phyloP scores from a whole-genome alignment of 345 rosid genomes.

The Gossypium australe region DNA sequence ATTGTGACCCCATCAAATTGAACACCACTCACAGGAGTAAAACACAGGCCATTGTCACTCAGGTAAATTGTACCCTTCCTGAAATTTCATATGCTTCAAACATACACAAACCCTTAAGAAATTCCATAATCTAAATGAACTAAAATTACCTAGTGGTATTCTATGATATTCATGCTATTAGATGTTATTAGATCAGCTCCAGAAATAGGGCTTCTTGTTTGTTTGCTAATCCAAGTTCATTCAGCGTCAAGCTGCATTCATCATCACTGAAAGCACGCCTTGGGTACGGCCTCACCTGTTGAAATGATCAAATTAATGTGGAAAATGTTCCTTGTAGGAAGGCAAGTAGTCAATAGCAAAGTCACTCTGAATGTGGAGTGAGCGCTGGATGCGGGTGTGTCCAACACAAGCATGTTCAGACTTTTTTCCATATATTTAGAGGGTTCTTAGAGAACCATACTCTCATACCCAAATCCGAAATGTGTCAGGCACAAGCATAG shows the following conservation, averaged over 20 bases:
- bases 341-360: not conserved
- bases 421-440: no score
- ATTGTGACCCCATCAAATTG: not conserved
- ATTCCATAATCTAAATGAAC: not conserved
- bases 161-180: not conserved
- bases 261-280: conserved; percentile 81
- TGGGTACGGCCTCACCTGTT: conserved; percentile 97
- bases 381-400: not conserved
- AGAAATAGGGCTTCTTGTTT: conserved; percentile 96
- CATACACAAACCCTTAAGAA: conserved; percentile 6
- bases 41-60: conserved; percentile 9
- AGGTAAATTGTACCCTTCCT: conserved; percentile 9
- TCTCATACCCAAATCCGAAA: not conserved
- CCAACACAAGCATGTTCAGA: not conserved
- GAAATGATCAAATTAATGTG: not conserved
- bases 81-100: conserved; percentile 16
- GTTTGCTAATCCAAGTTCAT: conserved; percentile 82
- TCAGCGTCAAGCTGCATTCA: conserved; percentile 58
- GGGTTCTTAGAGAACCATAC: not conserved
- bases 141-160: conserved; percentile 2
- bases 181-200: conserved; percentile 53
- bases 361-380: not conserved
- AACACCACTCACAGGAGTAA: conserved; percentile 12
- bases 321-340: not conserved
- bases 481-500: not conserved